Percentiles rank a stretch among this genome's conserved stretches.
Evolutionary conservation across 2,329 filamentous ascomycete species (phyloP).

Genomic region (Fusarium ambrosium): DNA sequence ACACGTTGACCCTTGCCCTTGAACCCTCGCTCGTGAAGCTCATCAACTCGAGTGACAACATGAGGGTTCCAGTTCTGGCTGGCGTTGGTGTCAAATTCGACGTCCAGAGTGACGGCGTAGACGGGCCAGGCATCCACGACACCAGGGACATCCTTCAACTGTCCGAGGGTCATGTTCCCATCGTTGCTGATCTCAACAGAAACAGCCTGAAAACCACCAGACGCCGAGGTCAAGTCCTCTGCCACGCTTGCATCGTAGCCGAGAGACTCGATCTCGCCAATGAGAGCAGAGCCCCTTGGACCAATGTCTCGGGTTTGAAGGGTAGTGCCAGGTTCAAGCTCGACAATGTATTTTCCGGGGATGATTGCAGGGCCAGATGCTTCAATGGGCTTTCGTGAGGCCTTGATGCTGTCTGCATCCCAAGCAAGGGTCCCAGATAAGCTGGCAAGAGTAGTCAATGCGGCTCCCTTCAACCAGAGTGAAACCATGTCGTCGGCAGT

Average conservation of each 20-base stretch:
- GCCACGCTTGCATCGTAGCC: background rate
- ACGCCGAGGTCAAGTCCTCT: background rate
- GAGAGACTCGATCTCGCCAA: background rate
- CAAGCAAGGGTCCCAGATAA: background rate
- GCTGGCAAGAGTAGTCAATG: background rate
- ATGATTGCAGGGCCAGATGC: background rate
- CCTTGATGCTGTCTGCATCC: background rate
- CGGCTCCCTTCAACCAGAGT: background rate
- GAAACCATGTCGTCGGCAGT: background rate
- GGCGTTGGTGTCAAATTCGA: constrained; percentile 10
- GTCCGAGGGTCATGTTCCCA: background rate
- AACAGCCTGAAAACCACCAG: background rate
- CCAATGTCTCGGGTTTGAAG: background rate
- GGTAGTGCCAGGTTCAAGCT: background rate
- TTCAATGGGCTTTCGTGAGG: background rate
- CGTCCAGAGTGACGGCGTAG: constrained; percentile 15
- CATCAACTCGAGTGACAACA: constrained; percentile 23
- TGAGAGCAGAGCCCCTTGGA: background rate
- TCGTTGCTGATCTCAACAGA: background rate
- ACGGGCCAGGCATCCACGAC: constrained; percentile 21
- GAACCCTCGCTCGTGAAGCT: constrained; percentile 34
- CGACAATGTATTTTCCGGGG: background rate
- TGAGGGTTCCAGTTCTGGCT: constrained; percentile 36
- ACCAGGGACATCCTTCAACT: constrained; percentile 17
- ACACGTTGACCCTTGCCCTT: constrained; percentile 38